A percentile compares a stretch with the other conserved stretches of the same genome.
Evolutionary conservation across 2,329 filamentous ascomycete species (phyloP).

Genomic region (Curvularia sp.): DNA sequence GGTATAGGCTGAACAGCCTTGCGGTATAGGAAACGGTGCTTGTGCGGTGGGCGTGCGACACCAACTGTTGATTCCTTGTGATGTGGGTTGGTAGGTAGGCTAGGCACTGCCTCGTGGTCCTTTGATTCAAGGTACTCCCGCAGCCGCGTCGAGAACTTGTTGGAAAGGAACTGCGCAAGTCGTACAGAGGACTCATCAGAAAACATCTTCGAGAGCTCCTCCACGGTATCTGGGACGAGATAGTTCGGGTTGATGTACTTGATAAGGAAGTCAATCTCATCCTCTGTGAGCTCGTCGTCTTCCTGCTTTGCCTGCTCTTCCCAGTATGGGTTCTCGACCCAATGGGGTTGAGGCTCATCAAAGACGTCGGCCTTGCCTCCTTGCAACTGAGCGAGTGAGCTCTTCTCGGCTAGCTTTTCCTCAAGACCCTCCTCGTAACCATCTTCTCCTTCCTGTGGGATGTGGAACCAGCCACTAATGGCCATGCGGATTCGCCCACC

Average conservation of each 20-base stretch:
- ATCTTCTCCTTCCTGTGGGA: conserved; percentile 91
- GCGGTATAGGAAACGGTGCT: conserved; percentile 89
- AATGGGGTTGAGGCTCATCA: conserved; percentile 74
- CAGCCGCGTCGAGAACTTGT: conserved; percentile 77
- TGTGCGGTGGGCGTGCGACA: conserved; percentile 88
- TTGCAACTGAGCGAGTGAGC: conserved; percentile 89
- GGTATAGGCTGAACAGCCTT: conserved; percentile 58
- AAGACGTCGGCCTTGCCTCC: conserved; percentile 84
- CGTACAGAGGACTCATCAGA: conserved; percentile 83
- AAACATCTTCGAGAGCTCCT: conserved; percentile 81
- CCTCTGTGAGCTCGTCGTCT: conserved; percentile 69
- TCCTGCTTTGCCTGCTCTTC: conserved; percentile 55
- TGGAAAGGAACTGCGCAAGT: conserved; percentile 77
- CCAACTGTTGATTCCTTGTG: conserved; percentile 51
- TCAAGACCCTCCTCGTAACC: conserved; percentile 89
- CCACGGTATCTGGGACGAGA: conserved; percentile 87
- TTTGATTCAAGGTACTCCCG: conserved; percentile 71
- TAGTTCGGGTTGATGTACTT: conserved; percentile 91
- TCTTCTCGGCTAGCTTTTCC: conserved; percentile 85
- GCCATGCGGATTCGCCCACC: conserved; percentile 90
- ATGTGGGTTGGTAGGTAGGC: conserved; percentile 41
- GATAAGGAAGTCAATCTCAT: conserved; percentile 86
- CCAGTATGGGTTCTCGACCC: conserved; percentile 54
- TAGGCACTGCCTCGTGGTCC: conserved; percentile 55
- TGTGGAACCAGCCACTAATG: conserved; percentile 98